Evolutionary conservation across 768 basidiomycete species (phyloP).

Genomic region (Serendipita sp.): DNA sequence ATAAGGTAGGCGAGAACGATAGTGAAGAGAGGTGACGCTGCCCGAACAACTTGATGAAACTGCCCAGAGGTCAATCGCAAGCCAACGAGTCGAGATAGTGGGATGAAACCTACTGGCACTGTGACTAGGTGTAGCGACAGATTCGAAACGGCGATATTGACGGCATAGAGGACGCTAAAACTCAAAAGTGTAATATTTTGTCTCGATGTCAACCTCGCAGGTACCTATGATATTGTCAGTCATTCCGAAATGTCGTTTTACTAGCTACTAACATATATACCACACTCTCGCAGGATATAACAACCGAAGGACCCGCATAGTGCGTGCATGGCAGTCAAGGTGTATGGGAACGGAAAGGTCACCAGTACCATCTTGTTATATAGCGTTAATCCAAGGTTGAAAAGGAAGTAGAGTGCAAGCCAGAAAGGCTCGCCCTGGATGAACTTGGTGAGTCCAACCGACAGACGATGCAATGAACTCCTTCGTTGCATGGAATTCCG

Average conservation of each 20-base stretch:
- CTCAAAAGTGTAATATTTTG: constrained; percentile 49
- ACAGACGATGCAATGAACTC: not conserved
- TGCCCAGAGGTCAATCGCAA: constrained; percentile 17
- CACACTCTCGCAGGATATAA: constrained; percentile 39
- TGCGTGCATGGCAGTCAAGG: constrained; percentile 82
- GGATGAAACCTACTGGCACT: constrained; percentile 47
- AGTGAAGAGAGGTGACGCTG: constrained; percentile 84
- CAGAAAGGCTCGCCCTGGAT: constrained; percentile 27
- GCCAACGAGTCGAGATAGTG: not conserved
- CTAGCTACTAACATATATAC: constrained; percentile 29
- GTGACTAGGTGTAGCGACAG: constrained; percentile 77
- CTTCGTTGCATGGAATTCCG: not conserved
- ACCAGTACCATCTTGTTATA: constrained; percentile 91
- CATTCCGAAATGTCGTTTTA: not conserved
- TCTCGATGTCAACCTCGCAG: constrained; percentile 31
- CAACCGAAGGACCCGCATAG: constrained; percentile 74
- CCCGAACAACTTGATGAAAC: constrained; percentile 97
- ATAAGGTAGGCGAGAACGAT: constrained; percentile 59
- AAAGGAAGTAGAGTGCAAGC: constrained; percentile 70
- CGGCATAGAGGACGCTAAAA: constrained; percentile 80
- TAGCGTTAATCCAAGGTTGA: constrained; percentile 83
- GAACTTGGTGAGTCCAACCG: constrained; percentile 7
- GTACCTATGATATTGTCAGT: constrained; percentile 20
- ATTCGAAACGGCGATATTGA: constrained; percentile 93
- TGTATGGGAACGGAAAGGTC: constrained; percentile 90